These are phyloP conservation scores for Phytophthora capsici DNA, from an alignment of 352 stramenopile species.

Conservation along the genomic window DNA sequence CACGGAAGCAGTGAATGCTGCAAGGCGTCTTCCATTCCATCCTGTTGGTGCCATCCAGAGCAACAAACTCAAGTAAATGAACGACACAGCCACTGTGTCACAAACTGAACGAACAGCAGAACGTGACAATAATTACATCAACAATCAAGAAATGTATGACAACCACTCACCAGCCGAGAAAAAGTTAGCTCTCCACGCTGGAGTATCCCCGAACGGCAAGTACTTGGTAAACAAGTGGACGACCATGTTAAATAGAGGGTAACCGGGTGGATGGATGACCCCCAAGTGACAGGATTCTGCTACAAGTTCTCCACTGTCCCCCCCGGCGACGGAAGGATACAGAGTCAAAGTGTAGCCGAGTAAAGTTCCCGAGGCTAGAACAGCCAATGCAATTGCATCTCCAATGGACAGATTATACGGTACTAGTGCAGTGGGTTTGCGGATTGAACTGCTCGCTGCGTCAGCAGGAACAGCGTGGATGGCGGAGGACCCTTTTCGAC, in stretches of 20 bases:
- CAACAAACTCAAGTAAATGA: conserved; percentile 67
- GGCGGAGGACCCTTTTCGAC: conserved; percentile 22
- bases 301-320: conserved; percentile 93
- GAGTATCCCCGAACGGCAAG: conserved; percentile 40
- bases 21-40: conserved; percentile 32
- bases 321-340: conserved; percentile 88
- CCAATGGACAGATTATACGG: conserved; percentile 10
- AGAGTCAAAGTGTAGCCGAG: conserved; percentile 80
- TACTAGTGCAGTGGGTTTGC: not conserved
- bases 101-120: conserved; percentile 44
- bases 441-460: not conserved
- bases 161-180: conserved; percentile 71
- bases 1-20: conserved; percentile 63
- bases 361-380: conserved; percentile 38
- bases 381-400: conserved; percentile 11
- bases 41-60: conserved; percentile 43
- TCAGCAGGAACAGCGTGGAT: conserved; percentile 16
- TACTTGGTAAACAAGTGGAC: conserved; percentile 67
- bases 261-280: conserved; percentile 94
- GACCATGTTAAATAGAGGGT: conserved; percentile 94
- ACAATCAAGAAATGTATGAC: not conserved
- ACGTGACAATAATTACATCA: conserved; percentile 2
- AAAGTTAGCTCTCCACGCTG: conserved; percentile 90
- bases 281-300: conserved; percentile 94
- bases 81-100: conserved; percentile 52